A percentile compares a stretch with the other conserved stretches of the same genome.
These are phyloP conservation scores for Neurospora sp. DNA, from an alignment of 495 filamentous ascomycete genomes.

Conservation along the genomic window DNA sequence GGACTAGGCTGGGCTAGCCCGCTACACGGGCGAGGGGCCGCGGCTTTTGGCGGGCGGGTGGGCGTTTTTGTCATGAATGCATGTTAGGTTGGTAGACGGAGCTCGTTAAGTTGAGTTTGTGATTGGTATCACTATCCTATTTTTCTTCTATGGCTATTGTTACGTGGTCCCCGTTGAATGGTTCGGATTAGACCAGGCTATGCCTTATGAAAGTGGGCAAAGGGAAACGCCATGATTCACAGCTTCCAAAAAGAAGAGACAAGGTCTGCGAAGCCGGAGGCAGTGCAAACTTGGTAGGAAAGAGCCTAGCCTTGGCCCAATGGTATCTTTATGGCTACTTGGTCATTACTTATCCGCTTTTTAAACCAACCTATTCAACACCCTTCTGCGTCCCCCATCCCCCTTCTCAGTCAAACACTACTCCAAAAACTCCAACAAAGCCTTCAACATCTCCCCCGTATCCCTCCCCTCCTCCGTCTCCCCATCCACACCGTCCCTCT, in stretches of 20 bases:
- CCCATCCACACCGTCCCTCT: slow-evolving; percentile 51
- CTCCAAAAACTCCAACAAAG: slow-evolving; percentile 51
- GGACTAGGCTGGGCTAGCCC: background rate
- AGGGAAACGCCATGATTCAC: no score
- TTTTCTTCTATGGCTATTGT: background rate
- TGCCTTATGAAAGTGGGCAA: background rate
- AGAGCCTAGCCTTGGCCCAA: background rate
- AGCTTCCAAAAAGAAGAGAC: no score
- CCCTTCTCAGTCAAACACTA: slow-evolving; percentile 1
- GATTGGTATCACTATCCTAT: background rate
- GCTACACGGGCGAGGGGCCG: no score
- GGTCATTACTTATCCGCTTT: slow-evolving; percentile 7
- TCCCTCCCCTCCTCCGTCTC: slow-evolving; percentile 48
- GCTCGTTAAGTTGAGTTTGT: background rate
- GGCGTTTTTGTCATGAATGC: background rate
- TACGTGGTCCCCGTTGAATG: background rate
- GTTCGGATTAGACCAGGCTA: background rate
- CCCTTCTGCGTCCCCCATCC: no score
- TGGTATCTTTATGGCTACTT: slow-evolving; percentile 12
- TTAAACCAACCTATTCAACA: slow-evolving; percentile 2
- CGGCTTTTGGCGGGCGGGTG: background rate
- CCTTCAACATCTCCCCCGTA: slow-evolving; percentile 58
- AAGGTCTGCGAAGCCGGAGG: no score
- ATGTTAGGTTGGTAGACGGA: background rate
- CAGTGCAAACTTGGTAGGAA: background rate